Conservation (phyloP, 148 eudicot species). For the Linanthus parryae region DNA sequence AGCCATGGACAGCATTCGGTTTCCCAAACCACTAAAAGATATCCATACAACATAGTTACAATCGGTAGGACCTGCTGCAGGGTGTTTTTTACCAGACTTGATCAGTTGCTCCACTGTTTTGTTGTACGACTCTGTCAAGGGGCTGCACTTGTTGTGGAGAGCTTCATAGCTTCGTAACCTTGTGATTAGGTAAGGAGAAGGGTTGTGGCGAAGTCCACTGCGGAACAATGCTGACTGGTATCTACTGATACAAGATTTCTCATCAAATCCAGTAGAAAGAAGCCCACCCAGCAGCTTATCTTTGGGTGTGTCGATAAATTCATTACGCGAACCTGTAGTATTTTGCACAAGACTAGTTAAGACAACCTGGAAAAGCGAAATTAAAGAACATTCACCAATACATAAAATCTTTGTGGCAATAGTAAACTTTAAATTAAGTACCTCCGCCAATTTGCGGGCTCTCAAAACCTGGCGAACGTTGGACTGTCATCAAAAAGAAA, state of each 20-base stretch:
- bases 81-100: conserved; percentile 16
- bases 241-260: conserved; percentile 63
- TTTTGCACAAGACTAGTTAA: too few relatives aligned
- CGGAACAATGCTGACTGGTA: conserved; percentile 47
- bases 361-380: too few relatives aligned
- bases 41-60: conserved; percentile 82
- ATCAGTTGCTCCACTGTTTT: conserved; percentile 46
- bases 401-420: too few relatives aligned
- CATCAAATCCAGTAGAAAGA: conserved; percentile 42
- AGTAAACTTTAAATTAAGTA: too few relatives aligned
- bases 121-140: conserved; percentile 56
- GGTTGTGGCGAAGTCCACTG: conserved; percentile 40
- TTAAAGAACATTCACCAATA: too few relatives aligned
- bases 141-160: conserved; percentile 68
- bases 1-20: conserved; percentile 60
- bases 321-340: too few relatives aligned
- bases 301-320: neutral
- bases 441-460: too few relatives aligned
- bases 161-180: conserved; percentile 72
- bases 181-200: conserved; percentile 63
- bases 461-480: too few relatives aligned
- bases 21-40: conserved; percentile 74
- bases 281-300: conserved; percentile 58
- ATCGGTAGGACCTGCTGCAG: conserved; percentile 27
- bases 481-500: too few relatives aligned